phyloP scores from a whole-genome alignment of 129 eudicot species.

The Pittosporum tobira region DNA sequence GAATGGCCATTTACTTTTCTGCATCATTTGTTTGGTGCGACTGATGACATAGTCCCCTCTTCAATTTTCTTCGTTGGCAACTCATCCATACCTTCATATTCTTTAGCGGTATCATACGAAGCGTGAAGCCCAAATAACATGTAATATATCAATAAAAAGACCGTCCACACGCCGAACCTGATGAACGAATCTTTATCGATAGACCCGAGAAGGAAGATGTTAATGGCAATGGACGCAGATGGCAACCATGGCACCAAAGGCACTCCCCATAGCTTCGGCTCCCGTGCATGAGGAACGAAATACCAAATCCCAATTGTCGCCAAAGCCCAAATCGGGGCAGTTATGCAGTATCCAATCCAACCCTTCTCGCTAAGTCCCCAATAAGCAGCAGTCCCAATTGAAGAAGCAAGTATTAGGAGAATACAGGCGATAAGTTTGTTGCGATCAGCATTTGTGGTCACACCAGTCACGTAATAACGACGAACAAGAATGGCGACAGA shows the following conservation, averaged over 20 bases:
- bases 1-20: conserved; percentile 8
- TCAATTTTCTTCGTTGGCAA: conserved; percentile 30
- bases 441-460: conserved; percentile 38
- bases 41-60: conserved; percentile 20
- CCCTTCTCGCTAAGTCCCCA: conserved; percentile 47
- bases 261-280: conserved; percentile 73
- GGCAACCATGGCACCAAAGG: conserved; percentile 93
- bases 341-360: conserved; percentile 67
- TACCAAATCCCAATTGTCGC: conserved; percentile 39
- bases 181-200: conserved; percentile 50
- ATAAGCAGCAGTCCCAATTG: conserved; percentile 36
- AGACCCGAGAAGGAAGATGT: conserved; percentile 71
- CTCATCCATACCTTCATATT: conserved; percentile 20
- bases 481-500: conserved; percentile 79
- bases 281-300: conserved; percentile 54
- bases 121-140: conserved; percentile 74
- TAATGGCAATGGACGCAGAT: conserved; percentile 59
- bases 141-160: conserved; percentile 51
- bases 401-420: conserved; percentile 37
- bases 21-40: conserved; percentile 1
- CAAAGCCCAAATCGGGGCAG: conserved; percentile 48
- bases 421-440: conserved; percentile 45
- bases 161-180: conserved; percentile 59
- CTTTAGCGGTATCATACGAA: conserved; percentile 71
- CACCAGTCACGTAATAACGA: conserved; percentile 53